Evolutionary conservation across 805 yeast species (phyloP).

Genomic region (Torulaspora gathmanii): DNA sequence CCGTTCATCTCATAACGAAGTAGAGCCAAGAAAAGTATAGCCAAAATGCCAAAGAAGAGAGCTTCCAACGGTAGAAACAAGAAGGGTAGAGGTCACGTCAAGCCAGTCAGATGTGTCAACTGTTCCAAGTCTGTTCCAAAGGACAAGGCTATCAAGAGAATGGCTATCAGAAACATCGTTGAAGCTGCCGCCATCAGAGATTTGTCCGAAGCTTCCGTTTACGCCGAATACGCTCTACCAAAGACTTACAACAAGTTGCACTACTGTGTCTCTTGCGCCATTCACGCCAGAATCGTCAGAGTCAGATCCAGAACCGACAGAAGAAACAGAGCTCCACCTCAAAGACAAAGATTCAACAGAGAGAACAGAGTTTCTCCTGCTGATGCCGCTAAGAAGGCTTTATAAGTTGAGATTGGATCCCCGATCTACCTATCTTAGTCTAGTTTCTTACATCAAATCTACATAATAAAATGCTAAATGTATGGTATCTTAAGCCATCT

Average conservation of each 20-base stretch:
- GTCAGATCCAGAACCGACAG: slow-evolving; percentile 99
- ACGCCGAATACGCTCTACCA: slow-evolving; percentile 98
- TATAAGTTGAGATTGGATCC: slow-evolving; percentile 32
- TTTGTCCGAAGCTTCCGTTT: slow-evolving; percentile 98
- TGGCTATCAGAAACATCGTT: slow-evolving; percentile 99
- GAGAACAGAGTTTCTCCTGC: slow-evolving; percentile 95
- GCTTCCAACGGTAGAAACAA: slow-evolving; percentile 99
- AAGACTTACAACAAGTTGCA: slow-evolving; percentile 99
- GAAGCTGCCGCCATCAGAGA: slow-evolving; percentile 99
- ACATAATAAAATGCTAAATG: slow-evolving; percentile 3
- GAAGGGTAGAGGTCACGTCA: slow-evolving; percentile 99
- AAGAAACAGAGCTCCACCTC: slow-evolving; percentile 98
- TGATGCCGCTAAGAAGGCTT: slow-evolving; percentile 95
- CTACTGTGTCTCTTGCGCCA: slow-evolving; percentile 99
- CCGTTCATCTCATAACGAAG: not conserved
- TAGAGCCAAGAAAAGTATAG: slow-evolving; percentile 2
- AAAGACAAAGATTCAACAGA: slow-evolving; percentile 96
- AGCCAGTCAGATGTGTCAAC: slow-evolving; percentile 99
- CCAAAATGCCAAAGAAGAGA: slow-evolving; percentile 99
- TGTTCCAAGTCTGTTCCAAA: slow-evolving; percentile 99
- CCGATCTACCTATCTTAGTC: not conserved
- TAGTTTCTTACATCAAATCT: not conserved
- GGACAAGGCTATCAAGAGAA: slow-evolving; percentile 99
- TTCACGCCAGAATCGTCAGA: slow-evolving; percentile 99
- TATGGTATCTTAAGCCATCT: slow-evolving; percentile 1